phyloP scores from a whole-genome alignment of 768 basidiomycete species.

The Mycena filopes region DNA sequence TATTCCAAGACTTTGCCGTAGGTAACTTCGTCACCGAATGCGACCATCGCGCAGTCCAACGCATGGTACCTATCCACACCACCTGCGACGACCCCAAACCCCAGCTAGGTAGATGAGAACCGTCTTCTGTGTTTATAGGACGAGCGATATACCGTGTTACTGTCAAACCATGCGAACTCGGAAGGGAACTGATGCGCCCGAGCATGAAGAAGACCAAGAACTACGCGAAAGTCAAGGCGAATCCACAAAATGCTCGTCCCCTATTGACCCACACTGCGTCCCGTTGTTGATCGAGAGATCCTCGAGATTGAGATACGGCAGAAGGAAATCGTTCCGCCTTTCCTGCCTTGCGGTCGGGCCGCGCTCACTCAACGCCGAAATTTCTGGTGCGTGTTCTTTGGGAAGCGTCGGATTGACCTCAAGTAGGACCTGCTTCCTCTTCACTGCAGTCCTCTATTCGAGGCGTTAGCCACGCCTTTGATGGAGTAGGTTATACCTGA shows the following conservation, averaged over 20 bases:
- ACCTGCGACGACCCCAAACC: slow-evolving; percentile 13
- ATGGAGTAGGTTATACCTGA: too few relatives aligned
- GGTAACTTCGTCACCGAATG: slow-evolving; percentile 10
- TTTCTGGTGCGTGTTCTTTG: slow-evolving; percentile 18
- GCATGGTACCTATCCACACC: slow-evolving; percentile 10
- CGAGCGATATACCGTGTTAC: not conserved
- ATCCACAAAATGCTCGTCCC: too few relatives aligned
- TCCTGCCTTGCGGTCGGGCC: not conserved
- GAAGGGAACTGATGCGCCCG: slow-evolving; percentile 15
- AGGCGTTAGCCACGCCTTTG: too few relatives aligned
- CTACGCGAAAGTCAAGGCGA: not conserved
- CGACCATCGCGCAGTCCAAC: slow-evolving; percentile 13
- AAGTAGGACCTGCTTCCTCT: slow-evolving; percentile 5
- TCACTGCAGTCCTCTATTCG: slow-evolving; percentile 5
- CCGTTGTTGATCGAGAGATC: slow-evolving; percentile 24
- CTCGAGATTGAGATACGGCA: slow-evolving; percentile 27
- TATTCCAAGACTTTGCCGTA: slow-evolving; percentile 22
- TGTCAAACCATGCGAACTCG: slow-evolving; percentile 16
- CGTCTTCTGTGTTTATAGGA: too few relatives aligned
- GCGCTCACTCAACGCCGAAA: not conserved
- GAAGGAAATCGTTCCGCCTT: not conserved
- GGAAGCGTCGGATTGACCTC: not conserved
- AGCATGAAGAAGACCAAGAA: slow-evolving; percentile 18
- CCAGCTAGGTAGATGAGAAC: not conserved
- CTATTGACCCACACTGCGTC: slow-evolving; percentile 9